phyloP scores from a whole-genome alignment of 768 basidiomycete species.

The Lactarius evosmus region DNA sequence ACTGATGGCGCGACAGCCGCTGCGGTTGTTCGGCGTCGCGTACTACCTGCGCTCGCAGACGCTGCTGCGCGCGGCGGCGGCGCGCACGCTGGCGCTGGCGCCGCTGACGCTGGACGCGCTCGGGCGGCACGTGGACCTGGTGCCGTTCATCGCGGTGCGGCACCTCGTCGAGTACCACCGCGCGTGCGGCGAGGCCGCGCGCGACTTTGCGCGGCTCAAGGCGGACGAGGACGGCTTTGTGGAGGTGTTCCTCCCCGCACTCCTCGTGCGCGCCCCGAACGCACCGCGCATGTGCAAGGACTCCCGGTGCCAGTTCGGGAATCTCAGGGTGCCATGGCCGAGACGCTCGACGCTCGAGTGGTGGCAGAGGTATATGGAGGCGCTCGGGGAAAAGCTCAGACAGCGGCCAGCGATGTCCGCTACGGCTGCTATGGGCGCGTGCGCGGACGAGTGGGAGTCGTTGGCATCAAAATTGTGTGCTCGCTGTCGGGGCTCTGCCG shows the following conservation, averaged over 20 bases:
- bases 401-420: slow-evolving; percentile 4
- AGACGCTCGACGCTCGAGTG: slow-evolving; percentile 8
- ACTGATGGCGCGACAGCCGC: slow-evolving; percentile 5
- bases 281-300: slow-evolving; percentile 3
- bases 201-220: not conserved
- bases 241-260: not conserved
- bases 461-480: slow-evolving; percentile 9
- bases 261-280: not conserved
- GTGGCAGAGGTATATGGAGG: slow-evolving; percentile 10
- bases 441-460: slow-evolving; percentile 7
- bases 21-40: slow-evolving; percentile 10
- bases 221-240: slow-evolving; percentile 16
- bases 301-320: slow-evolving; percentile 13
- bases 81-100: slow-evolving; percentile 8
- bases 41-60: slow-evolving; percentile 8
- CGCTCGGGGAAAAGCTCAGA: not conserved
- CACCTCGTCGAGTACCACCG: slow-evolving; percentile 14
- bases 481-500: slow-evolving; percentile 9
- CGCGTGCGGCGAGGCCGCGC: slow-evolving; percentile 1
- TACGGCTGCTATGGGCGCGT: slow-evolving; percentile 7
- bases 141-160: slow-evolving; percentile 13
- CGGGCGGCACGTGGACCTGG: slow-evolving; percentile 13
- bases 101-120: slow-evolving; percentile 10
- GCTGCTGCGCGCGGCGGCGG: slow-evolving; percentile 3
- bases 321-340: not conserved